Conservation (phyloP, 2,329 filamentous ascomycete species). For the Trichoderma aggressivum region DNA sequence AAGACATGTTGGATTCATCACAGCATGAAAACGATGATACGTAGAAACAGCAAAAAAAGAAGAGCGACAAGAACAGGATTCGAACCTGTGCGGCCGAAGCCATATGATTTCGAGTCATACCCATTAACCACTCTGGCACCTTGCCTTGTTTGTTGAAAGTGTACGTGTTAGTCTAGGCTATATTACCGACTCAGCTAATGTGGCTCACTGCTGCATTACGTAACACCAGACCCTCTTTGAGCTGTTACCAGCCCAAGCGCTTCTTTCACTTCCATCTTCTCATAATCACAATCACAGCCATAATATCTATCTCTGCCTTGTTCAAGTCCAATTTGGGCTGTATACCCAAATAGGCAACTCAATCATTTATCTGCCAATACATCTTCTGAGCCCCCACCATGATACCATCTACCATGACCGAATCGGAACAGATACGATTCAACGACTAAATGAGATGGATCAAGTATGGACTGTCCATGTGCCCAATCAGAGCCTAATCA, state of each 20-base stretch:
- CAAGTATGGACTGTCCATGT: neutral
- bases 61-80: slow-evolving; percentile 18
- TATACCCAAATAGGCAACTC: neutral
- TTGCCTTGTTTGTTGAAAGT: slow-evolving; percentile 4
- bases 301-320: neutral
- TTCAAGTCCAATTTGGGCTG: neutral
- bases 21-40: neutral
- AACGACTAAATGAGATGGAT: no score
- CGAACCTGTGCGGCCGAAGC: slow-evolving; percentile 20
- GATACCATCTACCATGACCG: neutral
- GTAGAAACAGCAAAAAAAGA: neutral
- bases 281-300: neutral
- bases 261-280: neutral
- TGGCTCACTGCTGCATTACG: no score
- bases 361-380: neutral
- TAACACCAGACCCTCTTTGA: no score
- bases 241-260: no score
- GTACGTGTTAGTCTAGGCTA: neutral
- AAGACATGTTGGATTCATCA: no score
- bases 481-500: neutral
- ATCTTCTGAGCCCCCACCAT: no score
- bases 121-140: slow-evolving; percentile 20
- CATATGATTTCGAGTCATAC: slow-evolving; percentile 20
- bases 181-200: neutral
- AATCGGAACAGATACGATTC: neutral